Evolutionary conservation across 179 eudicot genomes (phyloP), one percentile per base, ranked within the genome.

Genomic region (Beta lomatogona): DNA sequence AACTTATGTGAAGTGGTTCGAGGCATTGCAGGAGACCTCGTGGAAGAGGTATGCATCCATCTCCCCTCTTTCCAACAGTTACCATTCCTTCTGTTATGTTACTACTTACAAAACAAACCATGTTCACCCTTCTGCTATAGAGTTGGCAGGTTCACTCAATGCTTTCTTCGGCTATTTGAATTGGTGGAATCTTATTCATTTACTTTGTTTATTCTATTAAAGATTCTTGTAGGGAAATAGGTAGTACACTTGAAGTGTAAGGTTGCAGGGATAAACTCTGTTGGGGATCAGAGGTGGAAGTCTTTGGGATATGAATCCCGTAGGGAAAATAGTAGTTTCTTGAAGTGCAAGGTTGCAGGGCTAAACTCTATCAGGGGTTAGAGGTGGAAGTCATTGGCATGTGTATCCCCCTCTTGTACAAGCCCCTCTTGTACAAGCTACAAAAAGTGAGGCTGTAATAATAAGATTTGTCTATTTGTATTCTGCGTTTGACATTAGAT

Each of bases 1-100:
- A 94, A 94, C 85, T 90, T 93, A 41, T 94, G 99, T 72, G 98
- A 94, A 88, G 88, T 94, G 80, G 97, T 96, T 65, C 89, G 98
- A 84, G 97, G 92, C 41, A 82, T 96, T 78, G 97, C 98, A 81
- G 98, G 99, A 61, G 99, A 96, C 85, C 95, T 96, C 79, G 99
- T 75, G 4, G 99, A 94, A 88, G 97, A 96, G 98, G 99, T 96
- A 87, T 19, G 58, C 44, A 18, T 63, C 76, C 75, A 67, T 77
- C 69, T 68, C 21, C n/a, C 14, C 3, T 22, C 63, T 9, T 22
- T 19, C 44, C 6, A 6, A 48, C 53, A 18, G 46, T 12, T 50
- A 6, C 72, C 18, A 45, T 48, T 22, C 45, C 31, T 69, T 70
- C 28, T 22, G 28, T 41, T 36, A 48, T 6, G 72, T 48, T 46